A percentile compares a stretch with the other conserved stretches of the same genome.
Evolutionary conservation across 176 grass and related monocot species (phyloP).

Genomic region (Urochloa ruziziensis): DNA sequence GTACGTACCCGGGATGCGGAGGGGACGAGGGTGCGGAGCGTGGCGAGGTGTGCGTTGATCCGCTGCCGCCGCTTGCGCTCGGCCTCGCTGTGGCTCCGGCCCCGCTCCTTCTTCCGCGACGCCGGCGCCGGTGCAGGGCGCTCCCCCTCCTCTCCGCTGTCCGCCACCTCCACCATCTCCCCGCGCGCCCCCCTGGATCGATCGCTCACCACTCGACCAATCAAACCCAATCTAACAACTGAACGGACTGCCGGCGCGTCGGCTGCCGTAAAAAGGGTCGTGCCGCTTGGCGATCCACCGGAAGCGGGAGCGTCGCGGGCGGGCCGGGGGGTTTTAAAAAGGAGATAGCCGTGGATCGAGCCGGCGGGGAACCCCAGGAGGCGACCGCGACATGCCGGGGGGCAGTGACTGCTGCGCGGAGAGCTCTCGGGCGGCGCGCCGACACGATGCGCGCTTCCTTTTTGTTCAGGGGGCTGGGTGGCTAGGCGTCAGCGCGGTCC

Average conservation of each 20-base stretch:
- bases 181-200: not conserved
- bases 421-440: slow-evolving; percentile 5
- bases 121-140: slow-evolving; percentile 11
- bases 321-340: slow-evolving; percentile 11
- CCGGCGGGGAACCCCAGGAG: slow-evolving; percentile 32
- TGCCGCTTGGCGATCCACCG: not conserved
- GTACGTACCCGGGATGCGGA: slow-evolving; percentile 76
- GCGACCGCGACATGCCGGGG: not conserved
- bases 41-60: slow-evolving; percentile 94
- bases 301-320: not conserved
- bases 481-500: slow-evolving; percentile 29
- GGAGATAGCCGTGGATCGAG: not conserved
- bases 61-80: slow-evolving; percentile 85
- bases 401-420: not conserved
- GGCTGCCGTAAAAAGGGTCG: not conserved
- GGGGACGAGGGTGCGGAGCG: slow-evolving; percentile 84
- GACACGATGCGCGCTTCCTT: not conserved
- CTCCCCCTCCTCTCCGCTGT: slow-evolving; percentile 34
- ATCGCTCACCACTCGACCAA: not conserved
- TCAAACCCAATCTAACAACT: not conserved
- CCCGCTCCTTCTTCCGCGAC: slow-evolving; percentile 34
- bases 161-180: slow-evolving; percentile 14
- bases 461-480: not conserved
- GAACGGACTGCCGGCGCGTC: not conserved
- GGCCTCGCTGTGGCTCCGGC: slow-evolving; percentile 81